Evolutionary conservation across 2,329 filamentous ascomycete species (phyloP).

Genomic region (Ilyonectria sp.): DNA sequence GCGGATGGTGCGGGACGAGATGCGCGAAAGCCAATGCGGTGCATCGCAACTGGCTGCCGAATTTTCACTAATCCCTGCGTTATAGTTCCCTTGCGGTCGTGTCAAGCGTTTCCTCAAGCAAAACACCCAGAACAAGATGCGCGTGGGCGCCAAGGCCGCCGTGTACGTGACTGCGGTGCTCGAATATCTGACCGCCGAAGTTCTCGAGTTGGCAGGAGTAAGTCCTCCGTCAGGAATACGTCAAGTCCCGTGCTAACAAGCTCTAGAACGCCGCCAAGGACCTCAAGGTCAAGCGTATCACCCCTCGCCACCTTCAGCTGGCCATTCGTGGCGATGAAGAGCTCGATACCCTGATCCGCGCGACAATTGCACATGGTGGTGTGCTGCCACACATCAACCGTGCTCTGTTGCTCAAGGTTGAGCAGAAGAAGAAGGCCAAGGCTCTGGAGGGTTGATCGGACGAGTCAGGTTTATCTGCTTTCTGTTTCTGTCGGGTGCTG

Average conservation of each 20-base stretch:
- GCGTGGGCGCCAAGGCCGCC: slow-evolving; percentile 97
- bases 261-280: slow-evolving; percentile 94
- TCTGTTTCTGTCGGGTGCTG: slow-evolving; percentile 45
- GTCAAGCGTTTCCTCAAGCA: slow-evolving; percentile 99
- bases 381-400: slow-evolving; percentile 99
- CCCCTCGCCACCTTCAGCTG: slow-evolving; percentile 95
- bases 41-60: neutral
- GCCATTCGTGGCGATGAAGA: slow-evolving; percentile 99
- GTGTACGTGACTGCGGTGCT: slow-evolving; percentile 99
- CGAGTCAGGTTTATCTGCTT: slow-evolving; percentile 32
- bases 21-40: slow-evolving; percentile 30
- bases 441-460: slow-evolving; percentile 60
- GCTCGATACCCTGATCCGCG: slow-evolving; percentile 95
- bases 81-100: slow-evolving; percentile 97
- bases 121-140: slow-evolving; percentile 99
- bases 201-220: slow-evolving; percentile 94
- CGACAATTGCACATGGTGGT: slow-evolving; percentile 98
- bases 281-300: slow-evolving; percentile 99
- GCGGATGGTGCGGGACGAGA: slow-evolving; percentile 36
- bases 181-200: slow-evolving; percentile 98
- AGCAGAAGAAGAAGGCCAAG: slow-evolving; percentile 94
- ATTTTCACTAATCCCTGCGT: slow-evolving; percentile 44
- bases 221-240: slow-evolving; percentile 54
- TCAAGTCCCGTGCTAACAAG: slow-evolving; percentile 37
- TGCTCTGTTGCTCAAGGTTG: slow-evolving; percentile 93